Evolutionary conservation across 1,284 basidiomycete species (phyloP).

Genomic region (Sporisorium graminicola): DNA sequence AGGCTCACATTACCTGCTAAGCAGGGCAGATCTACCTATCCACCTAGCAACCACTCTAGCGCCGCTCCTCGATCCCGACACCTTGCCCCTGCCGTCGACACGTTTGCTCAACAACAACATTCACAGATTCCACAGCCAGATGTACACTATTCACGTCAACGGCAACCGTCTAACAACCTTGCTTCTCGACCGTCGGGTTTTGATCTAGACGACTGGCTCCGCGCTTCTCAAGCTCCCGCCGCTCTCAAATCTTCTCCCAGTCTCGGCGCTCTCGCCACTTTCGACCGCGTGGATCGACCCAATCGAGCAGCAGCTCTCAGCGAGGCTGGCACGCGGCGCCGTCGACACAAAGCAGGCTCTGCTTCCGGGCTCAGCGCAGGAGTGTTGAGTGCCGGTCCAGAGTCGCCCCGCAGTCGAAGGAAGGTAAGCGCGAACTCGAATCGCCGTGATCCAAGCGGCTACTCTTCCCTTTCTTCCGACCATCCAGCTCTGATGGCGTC

Average conservation of each 20-base stretch:
- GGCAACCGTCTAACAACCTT: slow-evolving; percentile 17
- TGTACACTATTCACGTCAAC: slow-evolving; percentile 14
- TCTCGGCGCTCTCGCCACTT: slow-evolving; percentile 36
- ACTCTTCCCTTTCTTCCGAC: slow-evolving; percentile 25
- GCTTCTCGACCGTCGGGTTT: slow-evolving; percentile 36
- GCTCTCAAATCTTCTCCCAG: slow-evolving; percentile 33
- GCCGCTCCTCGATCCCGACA: slow-evolving; percentile 30
- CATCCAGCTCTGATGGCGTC: slow-evolving; percentile 43
- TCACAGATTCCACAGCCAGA: slow-evolving; percentile 8
- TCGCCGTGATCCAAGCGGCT: slow-evolving; percentile 23
- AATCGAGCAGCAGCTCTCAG: slow-evolving; percentile 35
- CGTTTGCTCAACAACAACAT: slow-evolving; percentile 14
- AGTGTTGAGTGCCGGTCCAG: slow-evolving; percentile 46
- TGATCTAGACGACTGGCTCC: slow-evolving; percentile 46
- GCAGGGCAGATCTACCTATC: slow-evolving; percentile 24
- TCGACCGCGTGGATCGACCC: slow-evolving; percentile 17
- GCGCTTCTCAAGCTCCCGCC: slow-evolving; percentile 20
- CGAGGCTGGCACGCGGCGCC: slow-evolving; percentile 42
- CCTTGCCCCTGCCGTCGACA: slow-evolving; percentile 20
- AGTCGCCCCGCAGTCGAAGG: slow-evolving; percentile 34
- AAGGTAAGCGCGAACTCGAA: slow-evolving; percentile 28
- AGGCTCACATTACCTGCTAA: slow-evolving; percentile 17
- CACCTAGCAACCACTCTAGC: slow-evolving; percentile 49
- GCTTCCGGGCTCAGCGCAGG: slow-evolving; percentile 52
- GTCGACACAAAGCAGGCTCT: slow-evolving; percentile 25